Base-by-base conservation (phyloP, 2,329 filamentous ascomycete genomes). In the Penicillium freii region DNA sequence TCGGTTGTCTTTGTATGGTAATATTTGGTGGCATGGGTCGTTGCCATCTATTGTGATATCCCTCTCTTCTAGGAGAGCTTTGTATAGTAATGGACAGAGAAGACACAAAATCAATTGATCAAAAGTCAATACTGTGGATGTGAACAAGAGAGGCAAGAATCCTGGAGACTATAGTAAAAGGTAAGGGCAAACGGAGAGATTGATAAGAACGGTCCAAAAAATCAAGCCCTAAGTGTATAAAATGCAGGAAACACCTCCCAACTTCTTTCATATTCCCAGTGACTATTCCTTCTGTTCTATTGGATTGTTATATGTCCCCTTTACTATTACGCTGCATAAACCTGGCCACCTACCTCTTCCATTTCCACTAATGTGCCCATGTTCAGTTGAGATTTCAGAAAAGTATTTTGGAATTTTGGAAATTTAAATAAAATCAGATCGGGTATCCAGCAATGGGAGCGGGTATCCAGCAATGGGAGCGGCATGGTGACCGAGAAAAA, bases 401-500 rank as follows among this genome's bases (percentile, higher is more conserved):
- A 44, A 27, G 19, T 15, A 15, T 40, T 33, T 34, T 36, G 13
- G 13, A 43, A 52, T 53, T 61, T 54, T 45, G 50, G 15, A 34
- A 52, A 21, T 54, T 44, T 54, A 53, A 31, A 45, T 51, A 48
- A 66, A 60, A 68, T 59, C 62, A 65, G 66, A 71, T 70, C 62
- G 69, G 71, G 70, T 73, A 71, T 73, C 69, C 70, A 68, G 66
- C 62, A 62, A 59, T 60, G 58, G 52, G 57, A 54, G 56, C 51
- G 61, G 57, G 70, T 73, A 71, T 73, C 69, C 70, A 68, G 66
- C 62, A 62, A 59, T 60, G 58, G 52, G 57, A 54, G 56, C 51
- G 61, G 57, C 66, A 61, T 56, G 60, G 43, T 63, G 54, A 51
- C 58, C 58, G 29, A 45, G 39, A 60, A 55, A 54, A 66, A 61